Conservation (phyloP, 495 filamentous ascomycete genomes). For the Podospora tetraspora region DNA sequence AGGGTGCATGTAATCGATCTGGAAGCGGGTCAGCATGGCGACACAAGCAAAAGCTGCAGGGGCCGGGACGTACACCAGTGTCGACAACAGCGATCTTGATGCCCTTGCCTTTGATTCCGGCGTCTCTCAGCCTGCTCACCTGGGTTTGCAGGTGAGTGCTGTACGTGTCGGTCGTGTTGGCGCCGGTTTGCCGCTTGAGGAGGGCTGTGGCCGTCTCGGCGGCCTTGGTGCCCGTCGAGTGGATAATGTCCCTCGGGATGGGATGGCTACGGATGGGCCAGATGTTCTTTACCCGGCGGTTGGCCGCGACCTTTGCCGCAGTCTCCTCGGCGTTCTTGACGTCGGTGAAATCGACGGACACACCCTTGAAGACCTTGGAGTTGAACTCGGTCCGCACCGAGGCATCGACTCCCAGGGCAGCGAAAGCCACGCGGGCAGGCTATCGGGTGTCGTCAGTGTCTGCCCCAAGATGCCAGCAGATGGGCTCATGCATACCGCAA, state of each 20-base stretch:
- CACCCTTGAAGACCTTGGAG: constrained; percentile 46
- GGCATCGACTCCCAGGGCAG: constrained; percentile 33
- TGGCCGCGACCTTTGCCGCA: constrained; percentile 33
- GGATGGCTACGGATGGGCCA: constrained; percentile 42
- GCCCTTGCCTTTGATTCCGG: constrained; percentile 41
- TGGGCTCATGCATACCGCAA: constrained; percentile 28
- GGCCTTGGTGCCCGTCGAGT: constrained; percentile 36
- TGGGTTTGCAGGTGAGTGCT: constrained; percentile 44
- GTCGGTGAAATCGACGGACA: constrained; percentile 44
- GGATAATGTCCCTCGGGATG: constrained; percentile 40
- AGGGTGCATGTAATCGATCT: constrained; percentile 54
- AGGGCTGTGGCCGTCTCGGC: constrained; percentile 22
- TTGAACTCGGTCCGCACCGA: constrained; percentile 40
- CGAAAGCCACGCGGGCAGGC: neutral
- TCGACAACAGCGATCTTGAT: constrained; percentile 47
- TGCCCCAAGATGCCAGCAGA: neutral
- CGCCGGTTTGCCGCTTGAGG: constrained; percentile 29
- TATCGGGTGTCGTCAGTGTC: neutral
- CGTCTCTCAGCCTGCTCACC: constrained; percentile 43
- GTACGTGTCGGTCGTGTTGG: constrained; percentile 39
- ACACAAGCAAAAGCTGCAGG: neutral
- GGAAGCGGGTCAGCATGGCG: constrained; percentile 14
- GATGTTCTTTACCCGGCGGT: constrained; percentile 42
- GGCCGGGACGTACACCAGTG: constrained; percentile 36
- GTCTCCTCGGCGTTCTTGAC: constrained; percentile 36